Evolutionary conservation across 2,329 filamentous ascomycete species (phyloP).

Genomic region (Dothideomycetes sp.): DNA sequence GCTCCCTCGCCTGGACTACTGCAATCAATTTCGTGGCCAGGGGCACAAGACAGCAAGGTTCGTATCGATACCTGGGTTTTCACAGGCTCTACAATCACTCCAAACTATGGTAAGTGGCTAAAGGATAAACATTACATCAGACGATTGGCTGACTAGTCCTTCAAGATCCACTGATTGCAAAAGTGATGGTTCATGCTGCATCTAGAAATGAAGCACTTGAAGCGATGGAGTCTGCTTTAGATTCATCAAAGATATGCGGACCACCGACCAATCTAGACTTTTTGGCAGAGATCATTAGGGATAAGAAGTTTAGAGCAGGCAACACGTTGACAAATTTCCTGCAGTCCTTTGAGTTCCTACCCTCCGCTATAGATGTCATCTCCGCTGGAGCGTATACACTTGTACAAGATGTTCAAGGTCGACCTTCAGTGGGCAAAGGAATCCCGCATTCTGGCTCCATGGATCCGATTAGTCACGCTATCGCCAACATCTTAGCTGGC

Average conservation of each 20-base stretch:
- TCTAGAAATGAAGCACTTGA: slow-evolving; percentile 35
- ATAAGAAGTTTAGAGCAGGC: slow-evolving; percentile 39
- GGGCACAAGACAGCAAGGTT: slow-evolving; percentile 33
- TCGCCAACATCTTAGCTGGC: slow-evolving; percentile 52
- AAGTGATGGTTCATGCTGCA: slow-evolving; percentile 47
- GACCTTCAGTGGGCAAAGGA: slow-evolving; percentile 48
- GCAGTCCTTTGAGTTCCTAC: slow-evolving; percentile 40
- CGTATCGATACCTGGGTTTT: slow-evolving; percentile 58
- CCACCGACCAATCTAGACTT: slow-evolving; percentile 52
- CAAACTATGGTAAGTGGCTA: slow-evolving; percentile 42
- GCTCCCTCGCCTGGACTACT: slow-evolving; percentile 51
- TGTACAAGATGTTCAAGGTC: slow-evolving; percentile 50
- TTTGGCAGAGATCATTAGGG: slow-evolving; percentile 40
- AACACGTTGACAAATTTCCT: slow-evolving; percentile 51
- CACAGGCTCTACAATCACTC: slow-evolving; percentile 47
- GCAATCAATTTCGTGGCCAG: slow-evolving; percentile 46
- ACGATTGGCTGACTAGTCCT: slow-evolving; percentile 14
- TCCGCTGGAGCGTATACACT: slow-evolving; percentile 49
- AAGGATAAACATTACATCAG: neutral
- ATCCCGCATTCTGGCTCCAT: slow-evolving; percentile 53
- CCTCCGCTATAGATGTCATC: slow-evolving; percentile 47
- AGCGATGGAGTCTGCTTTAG: slow-evolving; percentile 36
- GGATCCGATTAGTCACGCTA: slow-evolving; percentile 49
- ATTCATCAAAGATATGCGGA: slow-evolving; percentile 40
- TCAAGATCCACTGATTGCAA: slow-evolving; percentile 49